Evolutionary conservation across 805 yeast species (phyloP).

Genomic region (Wickerhamomyces mucosus): DNA sequence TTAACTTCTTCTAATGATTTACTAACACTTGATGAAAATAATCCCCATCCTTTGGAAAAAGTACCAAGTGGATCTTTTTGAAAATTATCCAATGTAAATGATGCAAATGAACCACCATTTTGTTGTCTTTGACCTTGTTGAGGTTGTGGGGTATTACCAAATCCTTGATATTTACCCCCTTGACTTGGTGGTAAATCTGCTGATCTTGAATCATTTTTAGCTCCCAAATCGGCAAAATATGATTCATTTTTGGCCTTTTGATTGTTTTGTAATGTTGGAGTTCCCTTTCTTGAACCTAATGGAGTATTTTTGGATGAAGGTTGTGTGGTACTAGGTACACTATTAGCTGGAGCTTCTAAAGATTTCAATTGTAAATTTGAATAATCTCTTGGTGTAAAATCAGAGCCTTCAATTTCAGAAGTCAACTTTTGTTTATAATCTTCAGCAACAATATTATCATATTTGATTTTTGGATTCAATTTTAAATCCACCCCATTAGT

Average conservation of each 20-base stretch:
- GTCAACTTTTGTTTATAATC: conserved; percentile 82
- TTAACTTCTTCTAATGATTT: conserved; percentile 80
- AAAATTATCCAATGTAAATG: conserved; percentile 55
- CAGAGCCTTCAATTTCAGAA: conserved; percentile 63
- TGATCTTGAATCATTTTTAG: conserved; percentile 62
- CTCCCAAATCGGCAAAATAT: conserved; percentile 75
- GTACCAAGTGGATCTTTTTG: conserved; percentile 89
- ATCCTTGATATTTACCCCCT: conserved; percentile 89
- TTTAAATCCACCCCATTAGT: conserved; percentile 60
- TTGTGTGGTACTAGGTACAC: conserved; percentile 2
- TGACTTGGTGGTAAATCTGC: conserved; percentile 81
- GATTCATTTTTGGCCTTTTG: conserved; percentile 56
- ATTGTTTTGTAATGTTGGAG: conserved; percentile 21
- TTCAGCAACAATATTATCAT: conserved; percentile 85
- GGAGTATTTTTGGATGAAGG: conserved; percentile 16
- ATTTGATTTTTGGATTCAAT: conserved; percentile 64
- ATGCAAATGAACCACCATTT: conserved; percentile 35
- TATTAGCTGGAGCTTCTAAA: conserved; percentile 1
- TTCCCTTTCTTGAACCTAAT: conserved; percentile 32
- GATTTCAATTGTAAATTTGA: conserved; percentile 23
- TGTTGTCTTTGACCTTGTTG: conserved; percentile 9
- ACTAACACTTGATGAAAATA: conserved; percentile 77
- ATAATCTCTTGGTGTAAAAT: conserved; percentile 54
- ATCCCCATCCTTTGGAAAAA: conserved; percentile 86
- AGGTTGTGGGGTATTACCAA: conserved; percentile 72